Evolutionary conservation across 495 filamentous ascomycete species (phyloP).

Genomic region (Barbatosphaeria neglecta): DNA sequence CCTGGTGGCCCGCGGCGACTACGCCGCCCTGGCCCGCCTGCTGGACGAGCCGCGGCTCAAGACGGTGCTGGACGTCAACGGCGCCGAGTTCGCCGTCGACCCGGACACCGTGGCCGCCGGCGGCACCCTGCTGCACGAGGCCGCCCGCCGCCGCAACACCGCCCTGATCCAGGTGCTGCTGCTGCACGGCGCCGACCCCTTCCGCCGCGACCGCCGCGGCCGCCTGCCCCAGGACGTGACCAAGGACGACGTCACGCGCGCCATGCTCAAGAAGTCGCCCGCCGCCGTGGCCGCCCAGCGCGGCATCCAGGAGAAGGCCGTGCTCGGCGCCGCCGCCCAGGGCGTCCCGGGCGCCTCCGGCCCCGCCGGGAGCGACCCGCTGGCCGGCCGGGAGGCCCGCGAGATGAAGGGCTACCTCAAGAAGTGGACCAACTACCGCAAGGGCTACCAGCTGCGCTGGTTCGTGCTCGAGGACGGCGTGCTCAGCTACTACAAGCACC

Average conservation of each 20-base stretch:
- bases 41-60: constrained; percentile 76
- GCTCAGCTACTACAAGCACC: constrained; percentile 97
- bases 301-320: constrained; percentile 91
- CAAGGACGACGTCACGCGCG: constrained; percentile 79
- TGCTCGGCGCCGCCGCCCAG: constrained; percentile 63
- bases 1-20: constrained; percentile 58
- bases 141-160: constrained; percentile 73
- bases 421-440: constrained; percentile 98
- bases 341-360: constrained; percentile 34
- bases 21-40: constrained; percentile 64
- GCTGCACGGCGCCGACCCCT: constrained; percentile 94
- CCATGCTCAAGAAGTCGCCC: constrained; percentile 85
- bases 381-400: constrained; percentile 72
- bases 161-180: constrained; percentile 79
- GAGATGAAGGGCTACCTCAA: constrained; percentile 98
- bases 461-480: constrained; percentile 97
- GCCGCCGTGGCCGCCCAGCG: constrained; percentile 89
- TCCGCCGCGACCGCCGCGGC: constrained; percentile 85
- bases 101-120: constrained; percentile 59
- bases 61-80: constrained; percentile 80
- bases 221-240: constrained; percentile 95
- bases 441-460: constrained; percentile 91
- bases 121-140: constrained; percentile 87
- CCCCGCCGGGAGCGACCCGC: constrained; percentile 48
- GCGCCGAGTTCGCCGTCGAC: constrained; percentile 75